These are phyloP conservation scores for Fraxinus anomala DNA, from an alignment of 257 asterid genomes.

Conservation along the genomic window DNA sequence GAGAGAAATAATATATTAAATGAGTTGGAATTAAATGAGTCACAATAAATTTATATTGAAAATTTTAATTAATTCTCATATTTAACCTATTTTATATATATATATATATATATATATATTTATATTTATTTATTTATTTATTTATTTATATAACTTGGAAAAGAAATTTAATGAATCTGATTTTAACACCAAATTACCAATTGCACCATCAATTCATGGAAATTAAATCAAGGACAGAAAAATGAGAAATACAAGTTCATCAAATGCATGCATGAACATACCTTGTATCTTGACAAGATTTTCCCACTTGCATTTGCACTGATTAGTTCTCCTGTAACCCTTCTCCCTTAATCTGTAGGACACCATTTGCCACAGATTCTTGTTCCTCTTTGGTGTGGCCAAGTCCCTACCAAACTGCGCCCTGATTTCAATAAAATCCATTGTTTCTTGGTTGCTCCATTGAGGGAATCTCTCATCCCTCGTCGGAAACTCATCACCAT, in stretches of 20 bases:
- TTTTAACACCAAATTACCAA: slow-evolving; percentile 3
- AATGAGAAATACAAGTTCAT: background rate
- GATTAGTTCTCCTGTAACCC: slow-evolving; percentile 70
- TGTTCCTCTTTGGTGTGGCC: slow-evolving; percentile 33
- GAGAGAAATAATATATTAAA: no score
- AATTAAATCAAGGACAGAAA: background rate
- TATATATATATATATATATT: no score
- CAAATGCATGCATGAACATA: slow-evolving; percentile 12
- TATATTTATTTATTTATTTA: no score
- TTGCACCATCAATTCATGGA: background rate
- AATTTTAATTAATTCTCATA: no score
- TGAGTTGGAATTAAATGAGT: no score
- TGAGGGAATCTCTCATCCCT: slow-evolving; percentile 69
- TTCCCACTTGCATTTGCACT: slow-evolving; percentile 78
- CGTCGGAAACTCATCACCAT: slow-evolving; percentile 49
- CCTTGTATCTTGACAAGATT: slow-evolving; percentile 67
- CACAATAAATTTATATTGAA: no score
- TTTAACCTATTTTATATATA: no score
- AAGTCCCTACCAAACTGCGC: slow-evolving; percentile 56
- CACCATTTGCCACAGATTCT: slow-evolving; percentile 61
- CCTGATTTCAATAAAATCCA: slow-evolving; percentile 63
- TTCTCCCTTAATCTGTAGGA: slow-evolving; percentile 53
- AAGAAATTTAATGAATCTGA: background rate
- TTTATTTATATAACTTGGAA: background rate
- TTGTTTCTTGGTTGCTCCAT: slow-evolving; percentile 73